Evolutionary conservation across 441 rosid genomes (phyloP), one percentile per base, ranked within the genome.

Genomic region (Populus hybrid): DNA sequence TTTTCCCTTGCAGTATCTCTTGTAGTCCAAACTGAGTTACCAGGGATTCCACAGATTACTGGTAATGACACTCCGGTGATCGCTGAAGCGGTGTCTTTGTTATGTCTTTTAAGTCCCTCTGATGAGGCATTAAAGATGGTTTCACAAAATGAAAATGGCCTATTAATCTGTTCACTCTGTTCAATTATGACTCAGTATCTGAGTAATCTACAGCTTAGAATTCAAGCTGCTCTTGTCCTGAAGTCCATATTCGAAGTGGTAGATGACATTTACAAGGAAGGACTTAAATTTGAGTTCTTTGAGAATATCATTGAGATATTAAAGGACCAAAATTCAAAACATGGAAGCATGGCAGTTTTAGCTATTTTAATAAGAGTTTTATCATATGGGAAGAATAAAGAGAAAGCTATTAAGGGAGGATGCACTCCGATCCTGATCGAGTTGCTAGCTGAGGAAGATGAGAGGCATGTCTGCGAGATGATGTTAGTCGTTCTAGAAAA

Each of bases 271-370:
- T 77, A 74, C 83, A 81, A 77, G 76, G 73, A 69, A 36, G 73
- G 32, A 2, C 80, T 77, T 14, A 53, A 74, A 30, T 30, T n/a
- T 3, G 83, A 81, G 21, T 66, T 77, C 34, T 74, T 81, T 6
- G 75, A 77, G 68, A 81, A 71, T 35, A 46, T 70, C 14, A 36
- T 78, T 6, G 83, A 81, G 67, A 81, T 81, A 46, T 66, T 81
- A 30, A 81, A 77, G 34, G 83, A 81, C 53, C 83, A 81, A 59
- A 77, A 70, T 69, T 77, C 81, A 5, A 81, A 70, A 34, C 50
- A 66, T 1, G 78, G 78, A 24, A 81, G 71, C 69, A 36, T 72
- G 64, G 70, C 83, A 9, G 83, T 70, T 6, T 19, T 81, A 21
- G 34, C 24, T 7, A 81, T 81, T 77, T 68, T 81, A 63, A 74